Base-by-base conservation (phyloP, 2,329 filamentous ascomycete species). In the Colletotrichum aenigma region DNA sequence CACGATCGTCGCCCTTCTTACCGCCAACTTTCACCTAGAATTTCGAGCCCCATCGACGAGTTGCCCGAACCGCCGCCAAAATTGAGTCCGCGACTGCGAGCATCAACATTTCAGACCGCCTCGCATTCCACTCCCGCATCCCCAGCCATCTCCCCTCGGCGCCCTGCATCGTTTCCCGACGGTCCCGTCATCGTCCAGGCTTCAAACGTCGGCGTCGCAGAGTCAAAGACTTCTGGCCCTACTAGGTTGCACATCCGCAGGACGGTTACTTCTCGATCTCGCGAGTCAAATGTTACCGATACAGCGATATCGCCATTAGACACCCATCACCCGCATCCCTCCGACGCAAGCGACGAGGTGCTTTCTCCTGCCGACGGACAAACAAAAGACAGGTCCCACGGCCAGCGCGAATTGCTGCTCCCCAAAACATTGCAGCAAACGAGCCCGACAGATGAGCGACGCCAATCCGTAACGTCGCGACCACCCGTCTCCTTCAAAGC, bases 401-500 rank as follows among this genome's bases (percentile, higher is more conserved):
- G 86, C 71, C 88, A 88, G 80, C 87, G 87, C 68, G 88, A 89
- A 78, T 82, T 89, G 71, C 80, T 88, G 66, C 81, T 87, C 69
- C 86, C 87, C 77, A 89, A 88, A 79, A 81, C 86, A 21, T 78
- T 87, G 58, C 69, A 73, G 34, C 81, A 82, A 56, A 79, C 81
- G 43, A 86, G 83, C 60, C 81, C 84, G 71, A 81, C 88, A 71
- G 87, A 91, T 87, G 90, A 90, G 74, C 88, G 84, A 81, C 87
- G 86, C 77, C 79, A 80, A 70, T 81, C 81, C 80, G 80, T 81
- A 81, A 83, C 78, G 75, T 85, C 81, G 81, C 85, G 83, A 83
- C 89, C 81, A 30, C 89, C 89, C 26, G 83, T 89, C 74, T 91
- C 90, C 26, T 90, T 88, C 82, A 88, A 86, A 78, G 84, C 85